Percentiles rank a stretch among this genome's conserved stretches.
Conservation (phyloP, 2,329 filamentous ascomycete species). For the Fusarium praegraminearum region DNA sequence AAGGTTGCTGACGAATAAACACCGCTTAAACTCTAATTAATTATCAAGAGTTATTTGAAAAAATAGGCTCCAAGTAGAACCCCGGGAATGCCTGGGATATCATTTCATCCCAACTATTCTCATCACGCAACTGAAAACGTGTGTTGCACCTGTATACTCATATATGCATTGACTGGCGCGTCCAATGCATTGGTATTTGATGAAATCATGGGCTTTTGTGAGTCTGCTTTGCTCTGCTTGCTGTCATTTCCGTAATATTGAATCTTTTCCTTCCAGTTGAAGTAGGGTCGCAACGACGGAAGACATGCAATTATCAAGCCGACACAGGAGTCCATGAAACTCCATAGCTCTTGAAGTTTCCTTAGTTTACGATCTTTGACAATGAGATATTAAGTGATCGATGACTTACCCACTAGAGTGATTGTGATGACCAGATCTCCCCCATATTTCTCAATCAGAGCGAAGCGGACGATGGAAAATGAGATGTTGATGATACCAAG, state of each 20-base stretch:
- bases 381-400: fast-evolving
- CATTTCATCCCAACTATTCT: not conserved
- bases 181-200: not conserved
- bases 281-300: constrained; percentile 20
- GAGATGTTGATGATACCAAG: constrained; percentile 25
- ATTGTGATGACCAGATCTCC: constrained; percentile 6
- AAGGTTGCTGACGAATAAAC: not conserved
- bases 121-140: not conserved
- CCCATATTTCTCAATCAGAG: not conserved
- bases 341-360: not conserved
- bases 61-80: too few relatives aligned
- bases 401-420: constrained; percentile 11
- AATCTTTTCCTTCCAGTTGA: constrained; percentile 6
- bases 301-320: constrained; percentile 24
- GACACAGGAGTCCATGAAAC: constrained; percentile 13
- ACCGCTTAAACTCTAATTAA: not conserved
- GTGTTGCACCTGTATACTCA: not conserved
- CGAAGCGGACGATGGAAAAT: constrained; percentile 16
- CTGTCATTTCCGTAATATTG: constrained; percentile 8
- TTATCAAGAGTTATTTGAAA: not conserved
- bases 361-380: fast-evolving
- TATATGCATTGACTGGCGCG: constrained; percentile 1
- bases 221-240: not conserved
- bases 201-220: not conserved
- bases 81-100: too few relatives aligned